Conservation (phyloP, 495 filamentous ascomycete species). For the Chaetomium cochliodes region DNA sequence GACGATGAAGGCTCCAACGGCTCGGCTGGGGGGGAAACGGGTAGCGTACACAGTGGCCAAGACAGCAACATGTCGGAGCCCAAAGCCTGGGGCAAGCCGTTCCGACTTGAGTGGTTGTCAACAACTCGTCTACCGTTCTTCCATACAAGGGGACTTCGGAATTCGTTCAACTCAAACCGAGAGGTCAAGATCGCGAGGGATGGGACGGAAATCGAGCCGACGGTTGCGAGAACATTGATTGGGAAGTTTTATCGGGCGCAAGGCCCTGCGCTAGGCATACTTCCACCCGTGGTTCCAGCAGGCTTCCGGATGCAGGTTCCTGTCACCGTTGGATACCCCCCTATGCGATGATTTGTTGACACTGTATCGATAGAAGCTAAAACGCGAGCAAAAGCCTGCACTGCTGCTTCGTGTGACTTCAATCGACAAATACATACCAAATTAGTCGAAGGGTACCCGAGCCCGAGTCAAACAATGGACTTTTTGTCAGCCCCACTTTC, state of each 20-base stretch:
- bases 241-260: constrained; percentile 69
- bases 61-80: constrained; percentile 41
- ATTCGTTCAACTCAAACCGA: constrained; percentile 92
- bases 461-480: background rate
- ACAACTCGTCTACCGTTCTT: constrained; percentile 87
- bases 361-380: background rate
- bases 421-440: no score
- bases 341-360: constrained; percentile 15
- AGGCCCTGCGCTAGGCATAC: constrained; percentile 39
- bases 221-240: constrained; percentile 71
- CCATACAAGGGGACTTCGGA: constrained; percentile 83
- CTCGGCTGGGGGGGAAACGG: constrained; percentile 34
- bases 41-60: constrained; percentile 39
- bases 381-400: background rate
- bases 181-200: constrained; percentile 97
- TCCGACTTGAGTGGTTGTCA: constrained; percentile 89
- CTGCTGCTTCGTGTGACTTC: no score
- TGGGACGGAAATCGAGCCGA: constrained; percentile 89
- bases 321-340: constrained; percentile 17
- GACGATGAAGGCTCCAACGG: constrained; percentile 40
- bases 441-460: no score
- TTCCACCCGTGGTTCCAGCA: constrained; percentile 1
- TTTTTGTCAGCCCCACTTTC: background rate
- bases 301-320: constrained; percentile 20
- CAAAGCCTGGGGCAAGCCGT: constrained; percentile 88